These are phyloP conservation scores for Penicillium sp. DNA, from an alignment of 2,329 filamentous ascomycete genomes.

Conservation along the genomic window DNA sequence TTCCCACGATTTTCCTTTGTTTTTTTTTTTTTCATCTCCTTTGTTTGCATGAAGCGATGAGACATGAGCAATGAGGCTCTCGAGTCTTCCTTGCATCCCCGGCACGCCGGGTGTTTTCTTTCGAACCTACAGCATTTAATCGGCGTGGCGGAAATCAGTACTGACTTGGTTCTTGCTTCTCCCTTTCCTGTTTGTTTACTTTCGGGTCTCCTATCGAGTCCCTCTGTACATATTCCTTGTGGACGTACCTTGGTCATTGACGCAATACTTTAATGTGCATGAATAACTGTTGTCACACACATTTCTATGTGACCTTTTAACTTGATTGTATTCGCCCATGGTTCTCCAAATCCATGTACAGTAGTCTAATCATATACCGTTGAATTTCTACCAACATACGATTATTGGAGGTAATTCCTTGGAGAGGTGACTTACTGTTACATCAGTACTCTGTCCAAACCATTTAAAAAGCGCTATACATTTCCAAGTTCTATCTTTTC, in stretches of 20 bases:
- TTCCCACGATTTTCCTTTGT: conserved; percentile 21
- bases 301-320: neutral
- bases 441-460: too few relatives aligned
- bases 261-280: conserved; percentile 7
- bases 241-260: conserved; percentile 3
- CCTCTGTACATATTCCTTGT: conserved; percentile 10
- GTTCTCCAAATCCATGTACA: too few relatives aligned
- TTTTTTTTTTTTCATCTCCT: conserved; percentile 16
- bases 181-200: conserved; percentile 10
- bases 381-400: too few relatives aligned
- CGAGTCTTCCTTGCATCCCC: conserved; percentile 17
- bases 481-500: too few relatives aligned
- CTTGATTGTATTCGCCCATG: neutral
- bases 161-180: conserved; percentile 4
- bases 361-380: too few relatives aligned
- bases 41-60: conserved; percentile 28
- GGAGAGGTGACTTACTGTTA: too few relatives aligned
- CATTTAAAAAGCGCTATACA: too few relatives aligned
- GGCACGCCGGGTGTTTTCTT: conserved; percentile 12
- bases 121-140: conserved; percentile 28
- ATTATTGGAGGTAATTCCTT: too few relatives aligned
- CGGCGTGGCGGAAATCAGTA: conserved; percentile 17
- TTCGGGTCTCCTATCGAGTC: conserved; percentile 1
- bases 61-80: conserved; percentile 26
- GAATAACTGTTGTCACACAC: neutral